These are phyloP conservation scores for Pseudocercospora macadamiae DNA, from an alignment of 2,329 filamentous ascomycete genomes.

Conservation along the genomic window DNA sequence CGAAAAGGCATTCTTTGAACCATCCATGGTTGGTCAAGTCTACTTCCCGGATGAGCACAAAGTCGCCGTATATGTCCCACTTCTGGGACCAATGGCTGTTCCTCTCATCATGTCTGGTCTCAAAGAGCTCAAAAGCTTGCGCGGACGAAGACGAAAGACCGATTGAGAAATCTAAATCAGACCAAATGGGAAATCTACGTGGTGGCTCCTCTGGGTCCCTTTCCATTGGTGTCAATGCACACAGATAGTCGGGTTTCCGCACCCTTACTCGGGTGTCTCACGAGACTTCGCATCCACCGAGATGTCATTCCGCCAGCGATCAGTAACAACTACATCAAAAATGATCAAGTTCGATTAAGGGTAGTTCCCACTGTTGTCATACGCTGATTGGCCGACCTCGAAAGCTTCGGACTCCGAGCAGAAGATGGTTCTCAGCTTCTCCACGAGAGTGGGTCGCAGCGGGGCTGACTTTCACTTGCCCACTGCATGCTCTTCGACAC, in stretches of 20 bases:
- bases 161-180: conserved; percentile 8
- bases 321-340: background rate
- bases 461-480: background rate
- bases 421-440: background rate
- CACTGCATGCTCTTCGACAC: no score
- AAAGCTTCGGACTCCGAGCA: background rate
- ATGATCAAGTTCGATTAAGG: background rate
- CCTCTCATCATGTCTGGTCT: conserved; percentile 81
- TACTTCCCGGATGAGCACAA: conserved; percentile 99
- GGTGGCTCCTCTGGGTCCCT: no score
- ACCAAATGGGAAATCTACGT: background rate
- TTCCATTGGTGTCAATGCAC: no score
- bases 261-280: no score
- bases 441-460: background rate
- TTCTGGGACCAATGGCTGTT: conserved; percentile 88
- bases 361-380: no score
- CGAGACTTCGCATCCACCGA: no score
- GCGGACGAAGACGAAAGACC: conserved; percentile 23
- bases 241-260: no score
- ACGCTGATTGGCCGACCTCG: background rate
- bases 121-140: conserved; percentile 67
- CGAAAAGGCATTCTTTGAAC: conserved; percentile 95
- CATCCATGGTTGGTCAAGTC: conserved; percentile 97
- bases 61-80: conserved; percentile 89
- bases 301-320: no score